These are phyloP conservation scores for Piper longum DNA, from an alignment of 164 flowering plant species.

Conservation along the genomic window DNA sequence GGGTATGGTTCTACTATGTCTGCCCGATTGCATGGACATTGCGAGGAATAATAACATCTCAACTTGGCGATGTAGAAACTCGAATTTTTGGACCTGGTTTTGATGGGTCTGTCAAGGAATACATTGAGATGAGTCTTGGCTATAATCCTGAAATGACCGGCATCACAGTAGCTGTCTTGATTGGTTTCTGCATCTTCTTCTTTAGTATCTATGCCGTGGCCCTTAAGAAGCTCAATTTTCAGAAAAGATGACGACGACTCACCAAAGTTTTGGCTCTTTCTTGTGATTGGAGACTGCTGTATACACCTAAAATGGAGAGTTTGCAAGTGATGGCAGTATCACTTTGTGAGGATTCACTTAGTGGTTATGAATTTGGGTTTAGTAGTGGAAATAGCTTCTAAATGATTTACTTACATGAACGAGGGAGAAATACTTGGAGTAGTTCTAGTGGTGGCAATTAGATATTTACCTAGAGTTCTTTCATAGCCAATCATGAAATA, in stretches of 20 bases:
- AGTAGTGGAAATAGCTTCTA: too few relatives aligned
- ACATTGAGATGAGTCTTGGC: slow-evolving; percentile 35
- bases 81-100: slow-evolving; percentile 39
- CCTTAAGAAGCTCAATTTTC: slow-evolving; percentile 61
- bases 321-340: too few relatives aligned
- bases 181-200: slow-evolving; percentile 45
- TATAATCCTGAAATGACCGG: slow-evolving; percentile 40
- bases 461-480: slow-evolving; percentile 40
- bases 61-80: slow-evolving; percentile 69
- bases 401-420: too few relatives aligned
- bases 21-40: slow-evolving; percentile 78
- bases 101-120: slow-evolving; percentile 54
- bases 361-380: too few relatives aligned
- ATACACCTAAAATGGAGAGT: too few relatives aligned
- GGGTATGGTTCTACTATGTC: slow-evolving; percentile 82
- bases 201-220: slow-evolving; percentile 52
- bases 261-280: too few relatives aligned
- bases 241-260: slow-evolving; percentile 26
- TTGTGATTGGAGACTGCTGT: too few relatives aligned
- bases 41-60: slow-evolving; percentile 57
- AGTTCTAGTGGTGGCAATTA: neutral
- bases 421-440: too few relatives aligned
- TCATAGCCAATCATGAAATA: slow-evolving; percentile 71
- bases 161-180: slow-evolving; percentile 27
- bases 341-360: too few relatives aligned